These are phyloP conservation scores for Parachlorella kessleri DNA, from an alignment of 139 green algal genomes.

Conservation along the genomic window DNA sequence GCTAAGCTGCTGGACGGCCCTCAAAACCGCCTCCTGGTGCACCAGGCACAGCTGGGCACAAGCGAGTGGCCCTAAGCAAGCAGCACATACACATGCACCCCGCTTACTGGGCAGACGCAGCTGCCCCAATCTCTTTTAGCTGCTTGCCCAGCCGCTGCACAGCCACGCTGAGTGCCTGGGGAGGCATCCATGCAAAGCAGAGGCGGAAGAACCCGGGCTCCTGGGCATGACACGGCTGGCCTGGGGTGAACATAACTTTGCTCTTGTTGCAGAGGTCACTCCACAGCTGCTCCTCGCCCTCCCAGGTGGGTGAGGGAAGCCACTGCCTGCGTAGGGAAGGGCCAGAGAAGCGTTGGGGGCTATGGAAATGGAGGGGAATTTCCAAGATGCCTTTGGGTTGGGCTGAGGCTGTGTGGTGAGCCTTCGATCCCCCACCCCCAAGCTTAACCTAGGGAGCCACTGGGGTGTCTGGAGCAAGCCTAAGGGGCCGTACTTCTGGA, in stretches of 20 bases:
- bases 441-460: neutral
- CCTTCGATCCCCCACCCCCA: neutral
- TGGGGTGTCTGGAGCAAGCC: too few relatives aligned
- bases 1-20: too few relatives aligned
- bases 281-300: constrained; percentile 68
- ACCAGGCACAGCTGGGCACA: too few relatives aligned
- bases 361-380: neutral
- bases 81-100: too few relatives aligned
- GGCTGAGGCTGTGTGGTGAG: neutral
- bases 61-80: too few relatives aligned
- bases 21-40: too few relatives aligned
- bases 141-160: constrained; percentile 35
- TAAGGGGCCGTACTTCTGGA: too few relatives aligned
- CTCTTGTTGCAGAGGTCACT: constrained; percentile 39
- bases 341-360: neutral
- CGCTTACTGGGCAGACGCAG: too few relatives aligned
- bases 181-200: constrained; percentile 74
- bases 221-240: constrained; percentile 61
- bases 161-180: constrained; percentile 43
- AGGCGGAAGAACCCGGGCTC: constrained; percentile 79
- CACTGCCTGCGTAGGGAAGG: constrained; percentile 10
- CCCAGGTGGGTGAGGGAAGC: constrained; percentile 53
- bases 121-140: constrained; percentile 1
- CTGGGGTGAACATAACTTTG: constrained; percentile 39
- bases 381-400: neutral